Evolutionary conservation across 208 protist species (phyloP), one percentile per base, ranked within the genome.

Genomic region (Blastocrithidia nonstop): DNA sequence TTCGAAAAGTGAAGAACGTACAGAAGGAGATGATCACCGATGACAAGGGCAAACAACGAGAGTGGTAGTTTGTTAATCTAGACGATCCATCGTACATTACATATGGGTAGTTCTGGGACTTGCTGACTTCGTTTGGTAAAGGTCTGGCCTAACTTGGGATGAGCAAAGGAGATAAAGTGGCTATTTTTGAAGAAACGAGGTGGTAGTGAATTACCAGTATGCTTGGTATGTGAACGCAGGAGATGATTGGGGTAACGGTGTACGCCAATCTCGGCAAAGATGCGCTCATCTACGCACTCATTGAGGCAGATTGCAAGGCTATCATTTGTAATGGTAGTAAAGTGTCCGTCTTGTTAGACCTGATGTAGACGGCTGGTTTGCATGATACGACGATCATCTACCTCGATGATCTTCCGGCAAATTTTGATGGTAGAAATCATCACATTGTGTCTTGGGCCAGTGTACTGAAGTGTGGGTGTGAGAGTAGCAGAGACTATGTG

Each of bases 191-290:
- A 23, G 79, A 93, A 5, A 93, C 83, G n/a, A 78, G 83, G 45
- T 92, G 76, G 75, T 78, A 92, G 62, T 92, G 83, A 79, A 56
- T 87, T 21, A 67, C 57, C 22, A 68, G 64, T 3, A 58, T 80
- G 44, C 45, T 76, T 20, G 71, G 72, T 27, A 49, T 71, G 33
- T 89, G 78, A 77, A 61, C 76, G n/a, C 74, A 80, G 28, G 54
- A 45, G 7, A 73, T 88, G 61, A 45, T 88, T 20, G 71, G 47
- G 9, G 62, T 65, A 1, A 92, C 86, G 0, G 76, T 87, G 3
- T 94, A 92, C 47, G 64, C 86, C 5, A 94, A 88, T 45, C 65
- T 94, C 7, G 86, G 82, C 37, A 58, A 80, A 7, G 74, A 84
- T 16, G 77, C 76, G 22, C 59, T 94, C 17, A 25, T 75, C 26